Conservation (phyloP, 768 basidiomycete species). For the Suillus americanus region DNA sequence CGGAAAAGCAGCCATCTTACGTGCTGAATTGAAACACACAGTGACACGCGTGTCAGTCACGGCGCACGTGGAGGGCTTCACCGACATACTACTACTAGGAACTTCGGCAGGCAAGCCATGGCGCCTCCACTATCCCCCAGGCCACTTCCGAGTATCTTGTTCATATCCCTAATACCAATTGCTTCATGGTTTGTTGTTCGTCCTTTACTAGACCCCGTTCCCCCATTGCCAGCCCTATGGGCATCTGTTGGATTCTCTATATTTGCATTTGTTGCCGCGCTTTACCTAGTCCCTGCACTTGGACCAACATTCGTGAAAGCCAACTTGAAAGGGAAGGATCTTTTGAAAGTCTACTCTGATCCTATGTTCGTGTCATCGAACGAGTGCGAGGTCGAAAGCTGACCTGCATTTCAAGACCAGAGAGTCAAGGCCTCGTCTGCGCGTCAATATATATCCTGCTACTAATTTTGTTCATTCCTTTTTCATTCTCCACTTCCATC, state of each 20-base stretch:
- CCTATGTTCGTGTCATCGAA: slow-evolving; percentile 53
- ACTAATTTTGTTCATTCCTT: slow-evolving; percentile 91
- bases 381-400: background rate
- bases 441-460: slow-evolving; percentile 86
- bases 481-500: slow-evolving; percentile 83
- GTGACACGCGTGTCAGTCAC: background rate
- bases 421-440: slow-evolving; percentile 89
- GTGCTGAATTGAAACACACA: slow-evolving; percentile 2
- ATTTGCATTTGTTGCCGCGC: slow-evolving; percentile 73
- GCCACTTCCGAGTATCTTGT: slow-evolving; percentile 50
- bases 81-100: background rate
- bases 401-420: slow-evolving; percentile 62
- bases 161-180: slow-evolving; percentile 63
- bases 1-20: slow-evolving; percentile 16
- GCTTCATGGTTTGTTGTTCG: slow-evolving; percentile 73
- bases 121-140: slow-evolving; percentile 37
- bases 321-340: slow-evolving; percentile 81
- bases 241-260: slow-evolving; percentile 82
- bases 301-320: slow-evolving; percentile 79
- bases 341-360: slow-evolving; percentile 77
- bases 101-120: slow-evolving; percentile 16
- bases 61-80: background rate
- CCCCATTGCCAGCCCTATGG: slow-evolving; percentile 71
- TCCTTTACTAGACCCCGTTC: slow-evolving; percentile 67
- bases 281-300: slow-evolving; percentile 81